Evolutionary conservation across 2,329 filamentous ascomycete genomes (phyloP).

Genomic region (Epichloe brachyelytri): DNA sequence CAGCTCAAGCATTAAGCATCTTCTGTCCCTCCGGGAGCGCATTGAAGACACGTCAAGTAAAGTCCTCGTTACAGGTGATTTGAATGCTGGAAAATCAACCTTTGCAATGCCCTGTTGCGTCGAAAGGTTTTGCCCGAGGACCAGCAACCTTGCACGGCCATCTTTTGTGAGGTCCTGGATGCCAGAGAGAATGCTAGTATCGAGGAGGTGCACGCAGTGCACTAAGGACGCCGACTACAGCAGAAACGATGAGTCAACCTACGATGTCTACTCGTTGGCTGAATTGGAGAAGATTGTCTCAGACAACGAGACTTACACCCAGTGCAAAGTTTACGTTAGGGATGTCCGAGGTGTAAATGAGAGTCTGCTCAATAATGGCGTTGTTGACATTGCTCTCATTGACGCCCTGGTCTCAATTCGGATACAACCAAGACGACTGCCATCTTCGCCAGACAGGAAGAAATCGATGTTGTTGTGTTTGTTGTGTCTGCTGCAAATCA

Average conservation of each 20-base stretch:
- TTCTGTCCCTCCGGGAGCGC: slow-evolving; percentile 73
- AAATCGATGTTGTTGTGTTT: slow-evolving; percentile 97
- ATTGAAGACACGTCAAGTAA: slow-evolving; percentile 98
- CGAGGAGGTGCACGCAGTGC: slow-evolving; percentile 92
- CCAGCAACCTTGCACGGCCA: slow-evolving; percentile 94
- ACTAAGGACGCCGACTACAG: slow-evolving; percentile 69
- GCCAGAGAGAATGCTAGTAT: slow-evolving; percentile 79
- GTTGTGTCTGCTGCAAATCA: slow-evolving; percentile 96
- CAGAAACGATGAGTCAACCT: slow-evolving; percentile 85
- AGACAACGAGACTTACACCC: slow-evolving; percentile 77
- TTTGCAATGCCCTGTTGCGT: slow-evolving; percentile 96
- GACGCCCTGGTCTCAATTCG: slow-evolving; percentile 88
- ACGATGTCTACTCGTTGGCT: slow-evolving; percentile 67
- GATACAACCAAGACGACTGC: slow-evolving; percentile 96
- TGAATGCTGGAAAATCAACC: slow-evolving; percentile 96
- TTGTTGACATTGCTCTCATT: slow-evolving; percentile 94
- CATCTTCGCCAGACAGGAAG: slow-evolving; percentile 91
- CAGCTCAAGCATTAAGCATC: slow-evolving; percentile 80
- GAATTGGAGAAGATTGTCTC: slow-evolving; percentile 82
- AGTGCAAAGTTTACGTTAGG: slow-evolving; percentile 94
- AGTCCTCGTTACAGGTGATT: slow-evolving; percentile 85
- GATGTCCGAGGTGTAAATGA: slow-evolving; percentile 83
- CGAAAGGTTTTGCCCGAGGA: slow-evolving; percentile 91
- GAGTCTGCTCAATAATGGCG: slow-evolving; percentile 89
- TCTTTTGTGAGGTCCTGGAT: slow-evolving; percentile 95